Conservation (phyloP, 169 alveolate species). For the Plasmodium vinckei region DNA sequence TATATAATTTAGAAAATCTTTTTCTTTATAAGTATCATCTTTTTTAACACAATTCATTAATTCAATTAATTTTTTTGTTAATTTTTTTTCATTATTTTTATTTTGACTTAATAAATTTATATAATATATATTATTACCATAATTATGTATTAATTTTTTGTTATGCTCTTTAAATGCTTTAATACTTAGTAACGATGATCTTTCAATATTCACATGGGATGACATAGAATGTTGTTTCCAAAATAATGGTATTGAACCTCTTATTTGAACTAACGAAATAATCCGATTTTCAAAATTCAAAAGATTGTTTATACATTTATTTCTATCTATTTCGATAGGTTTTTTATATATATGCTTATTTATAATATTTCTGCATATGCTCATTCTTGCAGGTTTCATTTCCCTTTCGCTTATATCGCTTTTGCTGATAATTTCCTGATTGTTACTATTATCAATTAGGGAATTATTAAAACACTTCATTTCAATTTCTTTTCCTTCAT, state of each 20-base stretch:
- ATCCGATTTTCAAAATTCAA: constrained; percentile 83
- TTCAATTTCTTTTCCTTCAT: neutral
- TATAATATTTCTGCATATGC: neutral
- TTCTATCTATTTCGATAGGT: neutral
- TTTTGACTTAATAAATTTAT: constrained; percentile 82
- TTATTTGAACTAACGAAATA: constrained; percentile 93
- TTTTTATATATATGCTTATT: neutral
- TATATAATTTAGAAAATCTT: constrained; percentile 77
- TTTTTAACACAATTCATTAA: constrained; percentile 75
- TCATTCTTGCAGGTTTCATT: too few species aligned
- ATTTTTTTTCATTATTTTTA: constrained; percentile 78
- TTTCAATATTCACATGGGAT: constrained; percentile 59
- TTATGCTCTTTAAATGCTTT: constrained; percentile 83
- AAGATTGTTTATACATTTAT: constrained; percentile 10
- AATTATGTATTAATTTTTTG: constrained; percentile 74
- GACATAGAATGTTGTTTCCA: constrained; percentile 92
- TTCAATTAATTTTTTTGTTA: constrained; percentile 75
- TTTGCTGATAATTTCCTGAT: too few species aligned
- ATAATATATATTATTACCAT: constrained; percentile 81
- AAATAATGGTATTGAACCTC: constrained; percentile 97
- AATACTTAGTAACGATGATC: constrained; percentile 68
- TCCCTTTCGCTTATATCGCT: too few species aligned
- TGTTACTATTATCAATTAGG: neutral
- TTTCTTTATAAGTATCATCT: constrained; percentile 78
- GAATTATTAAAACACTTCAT: neutral